A percentile compares a stretch with the other conserved stretches of the same genome.
phyloP scores from a whole-genome alignment of 2,329 filamentous ascomycete genomes.

The Apiospora pterosperma region DNA sequence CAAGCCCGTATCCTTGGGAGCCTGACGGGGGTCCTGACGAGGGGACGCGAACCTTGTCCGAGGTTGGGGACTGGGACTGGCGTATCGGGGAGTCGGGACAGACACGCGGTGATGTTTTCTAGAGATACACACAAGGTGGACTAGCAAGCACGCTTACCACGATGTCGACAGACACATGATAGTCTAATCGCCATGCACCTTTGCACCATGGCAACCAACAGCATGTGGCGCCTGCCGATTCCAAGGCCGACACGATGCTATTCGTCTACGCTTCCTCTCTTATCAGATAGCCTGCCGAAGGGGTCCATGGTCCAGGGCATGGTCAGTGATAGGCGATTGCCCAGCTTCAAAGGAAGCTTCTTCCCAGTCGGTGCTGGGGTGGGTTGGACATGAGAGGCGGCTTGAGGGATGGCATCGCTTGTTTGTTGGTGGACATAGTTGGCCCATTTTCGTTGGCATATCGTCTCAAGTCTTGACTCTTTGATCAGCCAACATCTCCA shows the following conservation, averaged over 20 bases:
- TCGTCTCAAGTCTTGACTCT: slow-evolving; percentile 3
- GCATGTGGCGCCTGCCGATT: not conserved
- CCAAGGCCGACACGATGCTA: not conserved
- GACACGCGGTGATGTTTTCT: not conserved
- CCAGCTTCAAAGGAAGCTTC: not conserved
- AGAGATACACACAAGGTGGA: not conserved
- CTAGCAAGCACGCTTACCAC: slow-evolving; percentile 1
- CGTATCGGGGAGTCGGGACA: no score
- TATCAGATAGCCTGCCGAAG: slow-evolving; percentile 4
- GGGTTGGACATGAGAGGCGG: not conserved
- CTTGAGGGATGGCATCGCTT: slow-evolving; percentile 2
- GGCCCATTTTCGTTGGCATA: slow-evolving; percentile 5
- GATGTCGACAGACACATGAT: not conserved
- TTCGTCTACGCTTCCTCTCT: slow-evolving; percentile 2
- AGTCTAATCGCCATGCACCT: not conserved
- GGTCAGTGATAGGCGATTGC: not conserved
- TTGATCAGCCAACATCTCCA: slow-evolving; percentile 1
- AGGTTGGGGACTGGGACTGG: not conserved
- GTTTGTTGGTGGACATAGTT: not conserved
- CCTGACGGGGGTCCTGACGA: not conserved
- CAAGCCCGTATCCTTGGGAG: not conserved
- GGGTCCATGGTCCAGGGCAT: not conserved
- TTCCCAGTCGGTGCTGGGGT: not conserved
- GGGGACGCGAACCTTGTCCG: not conserved
- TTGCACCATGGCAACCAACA: not conserved